Percentiles rank a stretch among this genome's conserved stretches.
Evolutionary conservation across 2,329 filamentous ascomycete genomes (phyloP).

Genomic region (Clarireedia sp.): DNA sequence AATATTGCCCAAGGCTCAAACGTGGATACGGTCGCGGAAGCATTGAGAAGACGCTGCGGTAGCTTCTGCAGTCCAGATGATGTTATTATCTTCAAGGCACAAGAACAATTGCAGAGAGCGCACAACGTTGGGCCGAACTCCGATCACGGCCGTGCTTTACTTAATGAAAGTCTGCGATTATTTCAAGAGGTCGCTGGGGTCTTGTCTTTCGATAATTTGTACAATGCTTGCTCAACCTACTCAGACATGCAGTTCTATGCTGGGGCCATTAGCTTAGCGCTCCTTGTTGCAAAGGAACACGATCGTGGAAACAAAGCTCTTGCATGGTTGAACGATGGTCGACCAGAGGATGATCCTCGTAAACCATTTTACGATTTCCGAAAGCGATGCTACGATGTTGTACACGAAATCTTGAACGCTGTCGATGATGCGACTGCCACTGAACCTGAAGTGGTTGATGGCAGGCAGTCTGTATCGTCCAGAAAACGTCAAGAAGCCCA

Average conservation of each 20-base stretch:
- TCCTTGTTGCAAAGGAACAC: conserved; percentile 73
- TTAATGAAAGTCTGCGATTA: conserved; percentile 81
- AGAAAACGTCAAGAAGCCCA: conserved; percentile 85
- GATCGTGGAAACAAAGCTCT: conserved; percentile 83
- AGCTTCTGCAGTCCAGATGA: conserved; percentile 97
- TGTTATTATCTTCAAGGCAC: conserved; percentile 96
- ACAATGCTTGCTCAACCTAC: conserved; percentile 72
- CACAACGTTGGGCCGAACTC: conserved; percentile 68
- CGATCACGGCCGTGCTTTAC: conserved; percentile 66
- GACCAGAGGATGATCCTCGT: conserved; percentile 63
- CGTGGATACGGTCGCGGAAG: conserved; percentile 93
- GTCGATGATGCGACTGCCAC: conserved; percentile 64
- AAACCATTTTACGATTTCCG: conserved; percentile 60
- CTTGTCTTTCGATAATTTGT: conserved; percentile 72
- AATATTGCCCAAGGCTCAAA: conserved; percentile 97
- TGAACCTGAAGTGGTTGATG: conserved; percentile 69
- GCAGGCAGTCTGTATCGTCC: conserved; percentile 64
- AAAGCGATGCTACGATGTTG: conserved; percentile 75
- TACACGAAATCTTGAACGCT: conserved; percentile 70
- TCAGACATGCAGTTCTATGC: conserved; percentile 81
- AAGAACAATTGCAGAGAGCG: conserved; percentile 86
- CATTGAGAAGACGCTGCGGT: conserved; percentile 82
- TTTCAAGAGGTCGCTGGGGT: conserved; percentile 84
- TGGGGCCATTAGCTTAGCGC: conserved; percentile 79
- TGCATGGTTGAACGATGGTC: conserved; percentile 79